Base-by-base conservation (phyloP, 257 asterid genomes). In the Solanum ossicruentum region DNA sequence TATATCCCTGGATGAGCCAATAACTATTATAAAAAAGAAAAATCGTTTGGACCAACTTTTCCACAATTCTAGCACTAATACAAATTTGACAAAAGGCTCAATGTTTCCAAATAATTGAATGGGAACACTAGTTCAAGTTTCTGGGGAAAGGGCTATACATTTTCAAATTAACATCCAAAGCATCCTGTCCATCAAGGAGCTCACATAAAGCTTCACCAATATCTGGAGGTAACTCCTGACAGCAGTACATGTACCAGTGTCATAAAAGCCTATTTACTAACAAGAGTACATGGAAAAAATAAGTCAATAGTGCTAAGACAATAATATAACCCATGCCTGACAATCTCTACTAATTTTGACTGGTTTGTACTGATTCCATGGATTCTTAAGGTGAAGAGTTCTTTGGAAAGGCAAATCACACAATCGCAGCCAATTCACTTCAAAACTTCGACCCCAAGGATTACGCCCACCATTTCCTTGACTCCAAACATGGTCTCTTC, bases 281-380 rank as follows among this genome's bases (percentile, higher is more conserved):
- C 83, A 72, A 17, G 26, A 26, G 26, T 51, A 77, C 49, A 78
- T 16, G 43, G 47, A 77, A 75, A 77, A 78, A 78, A 52, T 26
- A 78, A 78, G 7, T 11, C n/a, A 16, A 78, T 26, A 16, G 47
- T 73, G 79, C 20, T 16, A 28, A 21, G 17, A 82, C 66, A 83
- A 55, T 73, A 77, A 43, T 12, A 77, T 39, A 28, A 71, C 54
- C 43, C 60, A 60, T 89, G 95, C 98, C 99, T 96, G 98, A 83
- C 99, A 96, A 84, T 96, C 99, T 88, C 99, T 91, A 92, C 99
- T 96, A 86, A 94, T 93, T 93, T 96, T 96, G 86, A 94, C 95
- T 86, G 98, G 99, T 88, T 96, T 96, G 93, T 89, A 90, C 54
- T 93, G 92, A 84, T 96, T 96, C 93, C 95, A 92, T 55, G 98